Evolutionary conservation across 371 early-diverging fungal genomes (phyloP), one percentile per base, ranked within the genome.

Genomic region (Phascolomyces articulosus): DNA sequence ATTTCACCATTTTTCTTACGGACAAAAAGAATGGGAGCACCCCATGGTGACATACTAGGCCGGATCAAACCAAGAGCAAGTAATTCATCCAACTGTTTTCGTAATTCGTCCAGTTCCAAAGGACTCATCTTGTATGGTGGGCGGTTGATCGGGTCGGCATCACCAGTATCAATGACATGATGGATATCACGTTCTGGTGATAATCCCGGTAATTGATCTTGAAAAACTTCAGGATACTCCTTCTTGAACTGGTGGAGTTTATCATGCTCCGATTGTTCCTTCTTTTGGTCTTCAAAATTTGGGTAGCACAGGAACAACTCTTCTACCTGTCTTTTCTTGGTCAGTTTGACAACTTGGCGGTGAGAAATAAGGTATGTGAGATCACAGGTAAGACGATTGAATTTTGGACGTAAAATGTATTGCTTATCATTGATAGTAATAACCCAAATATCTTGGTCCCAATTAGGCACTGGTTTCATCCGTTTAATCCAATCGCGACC

Each of bases 111-210:
- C 55, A 72, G 34, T 53, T 83, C 73, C 0, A 41, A 16, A 0
- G 69, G 72, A 24, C 69, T 69, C 63, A 80, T 67, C 48, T 67
- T 68, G 68, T 69, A 74, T 0, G 68, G 67, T 18, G 69, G 63
- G n/a, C 63, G 24, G 18, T 13, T 41, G 23, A 63, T 47, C 4
- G 64, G 64, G 1, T 48, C 56, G 64, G n/a, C 55, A 44, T 56
- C 47, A 15, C 31, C 56, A 18, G 64, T 63, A n/a, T 55, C n/a
- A 9, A 63, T 63, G 0, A 63, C 64, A 44, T 63, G 64, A 6
- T 55, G 27, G n/a, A 63, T 47, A 8, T n/a, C 28, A 20, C 56
- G 54, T 16, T 57, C 31, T 3, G 63, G 63, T 9, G 63, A 56
- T 13, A 63, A 27, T 16, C 63, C 63, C 16, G 63, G 63, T 15